Evolutionary conservation across 306 rosid genomes (phyloP).

Genomic region (Adenanthera pavonina): DNA sequence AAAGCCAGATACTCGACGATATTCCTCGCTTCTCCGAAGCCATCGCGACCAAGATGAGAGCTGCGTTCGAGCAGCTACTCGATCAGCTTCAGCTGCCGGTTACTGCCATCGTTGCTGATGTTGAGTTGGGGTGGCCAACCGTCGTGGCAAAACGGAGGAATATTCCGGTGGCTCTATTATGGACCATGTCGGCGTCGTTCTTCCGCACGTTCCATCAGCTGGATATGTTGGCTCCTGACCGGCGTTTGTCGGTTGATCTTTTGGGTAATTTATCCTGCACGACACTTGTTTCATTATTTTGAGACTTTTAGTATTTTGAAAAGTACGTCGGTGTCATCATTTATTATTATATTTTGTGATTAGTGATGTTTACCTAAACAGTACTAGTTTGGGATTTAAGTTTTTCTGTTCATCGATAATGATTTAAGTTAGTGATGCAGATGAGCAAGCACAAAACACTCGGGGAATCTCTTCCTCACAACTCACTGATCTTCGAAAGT

Average conservation of each 20-base stretch:
- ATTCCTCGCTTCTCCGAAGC: conserved; percentile 10
- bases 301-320: not conserved
- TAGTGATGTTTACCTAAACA: not conserved
- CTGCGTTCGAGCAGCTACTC: conserved; percentile 52
- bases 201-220: not conserved
- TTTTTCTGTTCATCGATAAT: not conserved
- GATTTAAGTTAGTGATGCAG: conserved; percentile 24
- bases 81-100: conserved; percentile 50
- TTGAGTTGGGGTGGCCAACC: conserved; percentile 44
- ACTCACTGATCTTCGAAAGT: conserved; percentile 41
- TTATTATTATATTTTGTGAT: not conserved
- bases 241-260: not conserved
- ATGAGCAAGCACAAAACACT: conserved; percentile 37
- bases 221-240: not conserved
- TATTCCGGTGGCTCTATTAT: conserved; percentile 51
- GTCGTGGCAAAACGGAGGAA: conserved; percentile 42
- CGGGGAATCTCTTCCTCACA: conserved; percentile 46
- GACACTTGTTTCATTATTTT: not conserved
- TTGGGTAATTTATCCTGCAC: not conserved
- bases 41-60: conserved; percentile 50
- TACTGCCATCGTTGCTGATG: conserved; percentile 39
- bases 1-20: conserved; percentile 34
- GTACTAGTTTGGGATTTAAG: not conserved
- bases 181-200: conserved; percentile 48
- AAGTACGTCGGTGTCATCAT: not conserved